Percentiles rank a stretch among this genome's conserved stretches.
Evolutionary conservation across 2,329 filamentous ascomycete species (phyloP).

Genomic region (Talaromyces piceae): DNA sequence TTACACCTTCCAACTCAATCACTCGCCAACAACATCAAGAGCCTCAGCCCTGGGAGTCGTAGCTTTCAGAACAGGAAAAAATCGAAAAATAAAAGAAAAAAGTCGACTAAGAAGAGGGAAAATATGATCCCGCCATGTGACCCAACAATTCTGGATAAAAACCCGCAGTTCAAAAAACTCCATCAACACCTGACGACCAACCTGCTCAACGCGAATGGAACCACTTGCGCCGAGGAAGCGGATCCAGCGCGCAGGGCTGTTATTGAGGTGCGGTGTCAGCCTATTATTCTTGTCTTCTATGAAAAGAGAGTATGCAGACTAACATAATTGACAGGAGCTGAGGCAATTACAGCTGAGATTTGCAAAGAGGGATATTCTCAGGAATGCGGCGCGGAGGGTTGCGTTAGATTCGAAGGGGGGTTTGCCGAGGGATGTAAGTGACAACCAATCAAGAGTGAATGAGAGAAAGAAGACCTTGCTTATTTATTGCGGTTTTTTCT

Average conservation of each 20-base stretch:
- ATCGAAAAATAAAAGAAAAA: no score
- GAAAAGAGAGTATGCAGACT: background rate
- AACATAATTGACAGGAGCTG: slow-evolving; percentile 25
- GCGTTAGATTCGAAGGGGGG: slow-evolving; percentile 24
- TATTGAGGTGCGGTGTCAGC: slow-evolving; percentile 19
- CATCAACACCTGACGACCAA: slow-evolving; percentile 33
- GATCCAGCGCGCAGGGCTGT: slow-evolving; percentile 24
- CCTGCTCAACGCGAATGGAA: slow-evolving; percentile 35
- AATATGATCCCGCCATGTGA: slow-evolving; percentile 39
- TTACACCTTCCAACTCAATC: no score
- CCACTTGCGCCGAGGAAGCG: slow-evolving; percentile 25
- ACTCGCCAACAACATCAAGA: no score
- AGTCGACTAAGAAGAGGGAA: no score
- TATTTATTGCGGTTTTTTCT: no score
- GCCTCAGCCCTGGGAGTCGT: no score
- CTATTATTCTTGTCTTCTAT: background rate
- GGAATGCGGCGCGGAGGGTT: slow-evolving; percentile 23
- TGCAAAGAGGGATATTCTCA: slow-evolving; percentile 28
- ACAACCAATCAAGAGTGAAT: background rate
- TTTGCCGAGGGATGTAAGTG: slow-evolving; percentile 27
- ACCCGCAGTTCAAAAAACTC: slow-evolving; percentile 36
- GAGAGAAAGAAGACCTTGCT: no score
- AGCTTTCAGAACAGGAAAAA: no score
- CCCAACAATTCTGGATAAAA: slow-evolving; percentile 30
- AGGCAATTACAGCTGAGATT: slow-evolving; percentile 25